Evolutionary conservation across 805 yeast genomes (phyloP).

Genomic region (Zygoascus biomembranicola): DNA sequence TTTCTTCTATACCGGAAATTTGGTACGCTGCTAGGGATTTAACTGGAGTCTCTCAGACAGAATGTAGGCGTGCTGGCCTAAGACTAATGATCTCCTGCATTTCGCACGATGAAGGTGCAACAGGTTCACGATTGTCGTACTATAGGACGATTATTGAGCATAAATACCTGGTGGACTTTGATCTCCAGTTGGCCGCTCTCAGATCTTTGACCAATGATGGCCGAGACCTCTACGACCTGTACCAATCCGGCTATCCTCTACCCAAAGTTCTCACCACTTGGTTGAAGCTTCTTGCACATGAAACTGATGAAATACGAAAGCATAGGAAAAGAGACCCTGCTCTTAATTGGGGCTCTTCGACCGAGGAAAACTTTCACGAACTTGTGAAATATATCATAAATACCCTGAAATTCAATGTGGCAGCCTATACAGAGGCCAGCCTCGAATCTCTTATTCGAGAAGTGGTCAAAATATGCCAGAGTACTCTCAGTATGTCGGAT

Average conservation of each 20-base stretch:
- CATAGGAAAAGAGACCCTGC: constrained; percentile 22
- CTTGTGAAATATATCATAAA: constrained; percentile 35
- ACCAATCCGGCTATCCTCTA: constrained; percentile 37
- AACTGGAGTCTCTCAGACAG: constrained; percentile 32
- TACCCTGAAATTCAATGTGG: constrained; percentile 42
- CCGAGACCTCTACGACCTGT: constrained; percentile 42
- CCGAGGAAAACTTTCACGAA: constrained; percentile 23
- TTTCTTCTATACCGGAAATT: constrained; percentile 57
- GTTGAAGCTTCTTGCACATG: constrained; percentile 27
- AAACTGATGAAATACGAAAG: constrained; percentile 25
- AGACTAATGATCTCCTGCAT: constrained; percentile 50
- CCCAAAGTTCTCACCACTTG: constrained; percentile 32
- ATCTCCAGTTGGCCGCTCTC: constrained; percentile 41
- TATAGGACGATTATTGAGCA: constrained; percentile 52
- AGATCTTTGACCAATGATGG: constrained; percentile 44
- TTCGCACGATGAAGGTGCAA: constrained; percentile 39
- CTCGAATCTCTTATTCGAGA: constrained; percentile 29
- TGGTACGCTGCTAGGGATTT: constrained; percentile 64
- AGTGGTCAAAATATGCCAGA: constrained; percentile 33
- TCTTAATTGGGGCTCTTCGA: constrained; percentile 23
- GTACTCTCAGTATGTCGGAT: constrained; percentile 33
- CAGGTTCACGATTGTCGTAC: constrained; percentile 45
- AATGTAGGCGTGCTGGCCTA: constrained; percentile 42
- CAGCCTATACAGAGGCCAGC: constrained; percentile 35
- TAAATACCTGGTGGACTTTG: constrained; percentile 43